Base-by-base conservation (phyloP, 2,329 filamentous ascomycete genomes). In the Torrubiellomyces zombiae region DNA sequence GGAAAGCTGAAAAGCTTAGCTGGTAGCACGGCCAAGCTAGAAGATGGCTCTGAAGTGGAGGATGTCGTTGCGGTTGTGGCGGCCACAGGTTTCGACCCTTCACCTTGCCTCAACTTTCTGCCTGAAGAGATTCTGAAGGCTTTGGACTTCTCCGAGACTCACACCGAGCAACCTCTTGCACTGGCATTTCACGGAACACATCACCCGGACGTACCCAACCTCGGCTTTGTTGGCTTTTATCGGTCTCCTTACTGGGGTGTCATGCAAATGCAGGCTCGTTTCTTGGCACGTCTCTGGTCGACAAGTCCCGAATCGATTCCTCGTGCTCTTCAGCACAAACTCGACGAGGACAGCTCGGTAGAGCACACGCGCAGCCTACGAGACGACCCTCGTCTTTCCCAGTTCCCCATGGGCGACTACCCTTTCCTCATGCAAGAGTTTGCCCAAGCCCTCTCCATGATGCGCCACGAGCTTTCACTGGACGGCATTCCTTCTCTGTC, bases 321-420 rank as follows among this genome's bases (percentile, higher is more conserved):
- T 3, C 32, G 39, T 4, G 29, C 37, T 0, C 39, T 67, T 4
- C 27, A 38, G 7, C 35, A 43, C 1, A 60, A 63, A 4, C 43
- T 69, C 8, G 33, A 40, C 4, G 37, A 46, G 0, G 62, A 67
- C 27, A 44, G 46, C 11, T 60, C 55, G 0, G 51, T 64, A 6
- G 42, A 51, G 15, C 48, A 55, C 13, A 60, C 64, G 1, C 39
- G 67, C 1, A 38, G 46, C 3, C 53, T 79, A 16, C 60, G 74
- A 9, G 39, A 39, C 13, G 60, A 64, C 36, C 58, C 49, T 7
- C 61, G 55, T 5, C 50, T 51, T 36, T 75, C 45, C 32, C 81
- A 89, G 38, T 89, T 83, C 37, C 81, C 79, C 18, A 85, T 86
- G 74, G 74, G 73, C 7, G 81, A 91, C 46, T 86, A 85, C 44